Conservation (phyloP, 257 asterid genomes). For the Primulina tabacum region DNA sequence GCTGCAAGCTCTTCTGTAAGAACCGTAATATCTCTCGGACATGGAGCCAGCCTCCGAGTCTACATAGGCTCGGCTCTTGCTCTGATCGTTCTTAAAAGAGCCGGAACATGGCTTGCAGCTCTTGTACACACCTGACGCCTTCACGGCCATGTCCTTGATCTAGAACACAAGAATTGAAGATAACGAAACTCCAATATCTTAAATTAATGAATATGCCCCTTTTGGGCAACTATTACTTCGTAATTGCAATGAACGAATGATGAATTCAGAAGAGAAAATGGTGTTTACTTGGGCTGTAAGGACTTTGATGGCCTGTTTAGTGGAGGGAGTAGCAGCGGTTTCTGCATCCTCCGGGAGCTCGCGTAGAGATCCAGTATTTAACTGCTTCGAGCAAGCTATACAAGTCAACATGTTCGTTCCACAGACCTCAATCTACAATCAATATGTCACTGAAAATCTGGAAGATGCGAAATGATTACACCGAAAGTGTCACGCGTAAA, state of each 20-base stretch:
- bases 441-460: conserved; percentile 1
- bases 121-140: conserved; percentile 94
- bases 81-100: conserved; percentile 40
- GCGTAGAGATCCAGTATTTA: conserved; percentile 64
- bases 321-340: conserved; percentile 48
- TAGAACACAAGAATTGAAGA: conserved; percentile 22
- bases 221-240: background rate
- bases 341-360: conserved; percentile 57
- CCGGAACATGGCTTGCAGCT: conserved; percentile 91
- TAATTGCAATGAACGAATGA: background rate
- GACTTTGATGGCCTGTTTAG: conserved; percentile 67
- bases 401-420: conserved; percentile 68
- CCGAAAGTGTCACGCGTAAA: background rate
- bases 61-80: conserved; percentile 36
- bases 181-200: background rate
- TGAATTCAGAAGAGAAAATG: background rate
- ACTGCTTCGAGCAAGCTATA: conserved; percentile 89
- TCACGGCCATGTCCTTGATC: conserved; percentile 93
- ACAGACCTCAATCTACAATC: background rate
- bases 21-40: conserved; percentile 61
- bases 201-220: background rate
- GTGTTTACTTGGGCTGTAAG: conserved; percentile 69
- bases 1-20: conserved; percentile 64
- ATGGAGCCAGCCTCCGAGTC: conserved; percentile 65
- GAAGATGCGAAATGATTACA: background rate